Conservation (phyloP, 2,329 filamentous ascomycete genomes). For the Xylariaceae sp. region DNA sequence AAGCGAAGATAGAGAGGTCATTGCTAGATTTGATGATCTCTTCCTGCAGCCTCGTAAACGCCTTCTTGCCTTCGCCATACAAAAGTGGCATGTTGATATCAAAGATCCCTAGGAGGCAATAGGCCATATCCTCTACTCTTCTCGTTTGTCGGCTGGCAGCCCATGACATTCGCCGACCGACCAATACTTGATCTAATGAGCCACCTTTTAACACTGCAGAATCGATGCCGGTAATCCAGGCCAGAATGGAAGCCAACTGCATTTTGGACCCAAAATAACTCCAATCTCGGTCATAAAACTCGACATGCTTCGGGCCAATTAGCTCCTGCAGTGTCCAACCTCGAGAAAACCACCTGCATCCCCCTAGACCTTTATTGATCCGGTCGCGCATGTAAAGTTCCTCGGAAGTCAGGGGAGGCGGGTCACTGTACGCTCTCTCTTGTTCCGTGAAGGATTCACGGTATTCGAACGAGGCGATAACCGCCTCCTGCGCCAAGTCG, state of each 20-base stretch:
- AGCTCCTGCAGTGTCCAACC: slow-evolving; percentile 37
- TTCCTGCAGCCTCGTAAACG: slow-evolving; percentile 33
- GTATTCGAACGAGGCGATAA: slow-evolving; percentile 25
- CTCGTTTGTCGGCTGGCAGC: slow-evolving; percentile 32
- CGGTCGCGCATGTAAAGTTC: slow-evolving; percentile 27
- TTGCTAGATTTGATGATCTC: slow-evolving; percentile 33
- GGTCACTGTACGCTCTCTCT: slow-evolving; percentile 22
- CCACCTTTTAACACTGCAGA: slow-evolving; percentile 25
- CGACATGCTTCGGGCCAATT: slow-evolving; percentile 29
- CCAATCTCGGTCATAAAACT: slow-evolving; percentile 33
- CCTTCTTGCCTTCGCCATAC: slow-evolving; percentile 36
- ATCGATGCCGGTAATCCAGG: slow-evolving; percentile 31
- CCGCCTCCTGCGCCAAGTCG: slow-evolving; percentile 15
- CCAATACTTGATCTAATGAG: slow-evolving; percentile 26
- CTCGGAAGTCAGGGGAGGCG: slow-evolving; percentile 14
- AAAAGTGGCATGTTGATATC: slow-evolving; percentile 38
- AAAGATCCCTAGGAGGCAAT: slow-evolving; percentile 38
- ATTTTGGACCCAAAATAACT: slow-evolving; percentile 29
- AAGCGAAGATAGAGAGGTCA: slow-evolving; percentile 35
- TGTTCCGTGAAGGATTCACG: slow-evolving; percentile 22
- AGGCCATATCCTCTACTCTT: slow-evolving; percentile 36
- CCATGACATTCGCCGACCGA: slow-evolving; percentile 36
- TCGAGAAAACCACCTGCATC: slow-evolving; percentile 29
- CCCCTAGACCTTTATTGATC: slow-evolving; percentile 22
- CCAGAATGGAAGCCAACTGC: slow-evolving; percentile 25